A percentile compares a stretch with the other conserved stretches of the same genome.
These are phyloP conservation scores for Davidsoniella neocaledoniae DNA, from an alignment of 2,329 filamentous ascomycete genomes.

Conservation along the genomic window DNA sequence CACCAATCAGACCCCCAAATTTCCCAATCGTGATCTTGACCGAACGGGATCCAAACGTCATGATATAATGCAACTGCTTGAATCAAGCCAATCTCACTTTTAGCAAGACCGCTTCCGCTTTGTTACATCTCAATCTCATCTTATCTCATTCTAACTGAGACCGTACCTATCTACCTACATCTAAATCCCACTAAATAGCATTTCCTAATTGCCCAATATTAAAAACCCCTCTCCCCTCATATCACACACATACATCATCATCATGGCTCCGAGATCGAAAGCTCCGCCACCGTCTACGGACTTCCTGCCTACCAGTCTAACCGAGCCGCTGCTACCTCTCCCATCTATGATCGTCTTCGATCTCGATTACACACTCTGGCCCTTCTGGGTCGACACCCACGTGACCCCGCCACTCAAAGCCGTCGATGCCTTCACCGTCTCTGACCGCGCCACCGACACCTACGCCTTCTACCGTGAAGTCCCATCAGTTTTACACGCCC, in stretches of 20 bases:
- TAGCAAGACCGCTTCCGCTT: too few relatives aligned
- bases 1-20: too few relatives aligned
- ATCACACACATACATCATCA: background rate
- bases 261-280: constrained; percentile 14
- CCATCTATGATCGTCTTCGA: constrained; percentile 83
- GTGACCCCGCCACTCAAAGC: constrained; percentile 53
- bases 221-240: background rate
- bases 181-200: background rate
- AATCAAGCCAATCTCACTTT: too few relatives aligned
- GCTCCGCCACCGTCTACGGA: constrained; percentile 14
- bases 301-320: constrained; percentile 26
- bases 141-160: background rate
- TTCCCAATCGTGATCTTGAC: too few relatives aligned
- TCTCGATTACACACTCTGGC: constrained; percentile 97
- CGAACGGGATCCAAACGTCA: too few relatives aligned
- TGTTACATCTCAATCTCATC: background rate
- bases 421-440: constrained; percentile 24
- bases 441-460: constrained; percentile 44
- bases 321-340: constrained; percentile 44
- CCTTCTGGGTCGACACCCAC: constrained; percentile 95
- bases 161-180: background rate
- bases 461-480: constrained; percentile 58
- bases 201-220: background rate
- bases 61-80: too few relatives aligned
- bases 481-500: constrained; percentile 46